Evolutionary conservation across 768 basidiomycete species (phyloP), one percentile per base, ranked within the genome.

Genomic region (Pholiota microspora): DNA sequence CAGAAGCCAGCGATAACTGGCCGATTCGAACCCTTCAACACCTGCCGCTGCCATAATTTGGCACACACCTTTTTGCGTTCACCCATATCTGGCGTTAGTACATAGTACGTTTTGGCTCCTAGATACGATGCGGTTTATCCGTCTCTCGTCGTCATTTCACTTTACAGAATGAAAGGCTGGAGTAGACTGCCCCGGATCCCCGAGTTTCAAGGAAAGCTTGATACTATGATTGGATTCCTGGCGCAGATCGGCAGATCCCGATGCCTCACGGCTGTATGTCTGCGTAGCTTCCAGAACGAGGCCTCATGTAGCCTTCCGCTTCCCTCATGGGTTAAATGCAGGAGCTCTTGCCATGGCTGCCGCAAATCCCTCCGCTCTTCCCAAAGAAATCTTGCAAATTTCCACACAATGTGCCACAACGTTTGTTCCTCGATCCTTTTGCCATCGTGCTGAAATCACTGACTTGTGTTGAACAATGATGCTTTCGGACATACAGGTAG

Each of bases 331-430:
- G 59, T 64, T 65, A 65, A 67, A 66, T 63, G 54, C 58, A 44
- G 32, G 60, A 56, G 58, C 52, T 55, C 55, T 54, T 49, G 51
- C 57, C 49, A 54, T 55, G 53, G 59, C 57, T 57, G 40, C 54
- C 48, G 56, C 54, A 54, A 54, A 61, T 49, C 49, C 53, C 59
- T 59, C 61, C 61, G 58, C 51, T 55, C 42, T 53, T 66, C 54
- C 53, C 61, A 57, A 52, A 49, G 51, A 56, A 60, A 60, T 60
- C 58, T 52, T 59, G 59, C n/a, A n/a, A 49, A 56, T 53, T 57
- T 56, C 54, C 38, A 51, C 59, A 67, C 64, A 51, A 89, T 89
- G 88, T 90, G 88, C 68, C 80, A 87, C 71, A 89, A 89, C 69
- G 88, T 89, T 62, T 46, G 84, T 73, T 34, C 57, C 28, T 55